phyloP scores from a whole-genome alignment of 331 rosid species.

The Telfairia occidentalis region DNA sequence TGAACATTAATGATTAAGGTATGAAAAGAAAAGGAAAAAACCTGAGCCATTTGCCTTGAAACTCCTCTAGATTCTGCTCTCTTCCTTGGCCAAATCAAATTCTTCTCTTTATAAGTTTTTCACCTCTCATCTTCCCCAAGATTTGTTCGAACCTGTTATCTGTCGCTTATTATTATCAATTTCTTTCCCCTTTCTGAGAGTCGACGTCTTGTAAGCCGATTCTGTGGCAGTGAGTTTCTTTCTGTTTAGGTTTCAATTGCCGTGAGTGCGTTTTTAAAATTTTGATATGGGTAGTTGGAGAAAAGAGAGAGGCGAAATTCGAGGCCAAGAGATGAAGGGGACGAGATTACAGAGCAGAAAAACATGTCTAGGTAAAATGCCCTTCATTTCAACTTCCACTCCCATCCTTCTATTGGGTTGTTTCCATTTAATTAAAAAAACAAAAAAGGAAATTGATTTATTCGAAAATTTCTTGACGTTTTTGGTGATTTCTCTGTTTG shows the following conservation, averaged over 20 bases:
- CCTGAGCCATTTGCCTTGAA: background rate
- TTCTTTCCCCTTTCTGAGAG: background rate
- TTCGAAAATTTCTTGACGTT: background rate
- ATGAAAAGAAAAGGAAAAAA: background rate
- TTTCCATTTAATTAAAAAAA: background rate
- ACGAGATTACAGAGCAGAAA: conserved; percentile 28
- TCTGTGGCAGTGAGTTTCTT: background rate
- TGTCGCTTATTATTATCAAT: background rate
- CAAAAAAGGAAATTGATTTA: background rate
- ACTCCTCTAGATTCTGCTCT: background rate
- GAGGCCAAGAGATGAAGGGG: conserved; percentile 29
- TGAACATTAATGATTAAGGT: background rate
- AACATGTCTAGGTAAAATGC: conserved; percentile 41
- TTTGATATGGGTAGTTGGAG: conserved; percentile 49
- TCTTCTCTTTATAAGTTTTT: background rate
- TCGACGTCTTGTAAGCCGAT: background rate
- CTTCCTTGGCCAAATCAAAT: background rate
- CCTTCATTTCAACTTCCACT: background rate
- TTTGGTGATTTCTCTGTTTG: background rate
- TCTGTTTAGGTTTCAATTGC: conserved; percentile 1
- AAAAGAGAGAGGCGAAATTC: conserved; percentile 29
- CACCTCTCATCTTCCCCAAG: background rate
- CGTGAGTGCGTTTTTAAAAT: background rate
- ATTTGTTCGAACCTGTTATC: background rate
- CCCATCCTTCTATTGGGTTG: background rate